Conservation (phyloP, 2,329 filamentous ascomycete genomes). For the Mycosphaerella arachidis region DNA sequence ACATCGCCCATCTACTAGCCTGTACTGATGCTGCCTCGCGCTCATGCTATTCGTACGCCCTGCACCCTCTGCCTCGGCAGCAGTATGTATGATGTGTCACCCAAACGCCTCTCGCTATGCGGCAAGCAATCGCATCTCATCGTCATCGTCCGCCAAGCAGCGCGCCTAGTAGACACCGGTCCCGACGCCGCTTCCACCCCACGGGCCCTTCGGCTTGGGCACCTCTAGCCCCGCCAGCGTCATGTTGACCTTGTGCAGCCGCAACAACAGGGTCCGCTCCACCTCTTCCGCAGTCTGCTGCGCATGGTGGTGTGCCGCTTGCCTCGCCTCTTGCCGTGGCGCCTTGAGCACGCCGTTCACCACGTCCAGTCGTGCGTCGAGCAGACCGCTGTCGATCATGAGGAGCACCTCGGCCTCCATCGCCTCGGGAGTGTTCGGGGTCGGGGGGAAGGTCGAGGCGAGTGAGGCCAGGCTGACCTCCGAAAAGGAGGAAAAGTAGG, state of each 20-base stretch:
- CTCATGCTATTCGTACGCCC: background rate
- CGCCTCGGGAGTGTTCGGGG: constrained; percentile 36
- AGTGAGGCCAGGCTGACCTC: constrained; percentile 77
- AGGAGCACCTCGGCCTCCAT: constrained; percentile 70
- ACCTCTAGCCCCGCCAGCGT: constrained; percentile 67
- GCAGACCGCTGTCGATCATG: constrained; percentile 68
- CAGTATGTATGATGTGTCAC: background rate
- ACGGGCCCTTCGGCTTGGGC: constrained; percentile 12
- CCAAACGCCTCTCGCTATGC: constrained; percentile 1
- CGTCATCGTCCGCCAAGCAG: background rate
- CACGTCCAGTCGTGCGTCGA: constrained; percentile 79
- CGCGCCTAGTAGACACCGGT: constrained; percentile 7
- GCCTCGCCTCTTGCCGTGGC: constrained; percentile 61
- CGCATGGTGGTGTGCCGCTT: constrained; percentile 64
- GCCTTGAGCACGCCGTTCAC: constrained; percentile 76
- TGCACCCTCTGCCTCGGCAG: background rate
- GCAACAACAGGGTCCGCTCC: constrained; percentile 68
- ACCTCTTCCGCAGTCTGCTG: constrained; percentile 66
- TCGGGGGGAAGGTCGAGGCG: constrained; percentile 64
- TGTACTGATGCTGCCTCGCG: background rate
- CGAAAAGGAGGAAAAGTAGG: constrained; percentile 88
- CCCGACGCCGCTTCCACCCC: constrained; percentile 5
- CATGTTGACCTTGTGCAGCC: constrained; percentile 73
- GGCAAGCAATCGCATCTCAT: background rate
- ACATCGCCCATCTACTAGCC: background rate